Evolutionary conservation across 192 early-diverging fungal genomes (phyloP).

Genomic region (Coemansia sp.): DNA sequence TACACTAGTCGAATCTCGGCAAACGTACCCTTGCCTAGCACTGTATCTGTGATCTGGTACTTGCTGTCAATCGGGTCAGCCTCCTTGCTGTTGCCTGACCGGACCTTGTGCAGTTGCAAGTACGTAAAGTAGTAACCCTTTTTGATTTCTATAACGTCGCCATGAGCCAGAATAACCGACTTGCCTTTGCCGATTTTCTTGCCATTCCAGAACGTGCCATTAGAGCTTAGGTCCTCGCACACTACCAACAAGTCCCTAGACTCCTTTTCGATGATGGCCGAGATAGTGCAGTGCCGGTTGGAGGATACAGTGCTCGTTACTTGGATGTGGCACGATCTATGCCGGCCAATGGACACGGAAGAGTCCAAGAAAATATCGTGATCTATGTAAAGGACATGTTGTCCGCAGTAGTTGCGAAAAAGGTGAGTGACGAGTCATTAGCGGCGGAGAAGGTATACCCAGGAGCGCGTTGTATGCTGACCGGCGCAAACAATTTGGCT

Average conservation of each 20-base stretch:
- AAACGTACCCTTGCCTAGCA: slow-evolving; percentile 67
- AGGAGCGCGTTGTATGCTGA: neutral
- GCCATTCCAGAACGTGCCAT: slow-evolving; percentile 63
- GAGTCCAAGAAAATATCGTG: slow-evolving; percentile 47
- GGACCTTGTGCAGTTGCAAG: slow-evolving; percentile 20
- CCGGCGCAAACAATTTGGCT: neutral
- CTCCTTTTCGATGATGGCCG: slow-evolving; percentile 36
- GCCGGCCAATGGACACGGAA: slow-evolving; percentile 49
- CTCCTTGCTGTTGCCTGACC: slow-evolving; percentile 6
- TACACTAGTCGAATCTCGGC: slow-evolving; percentile 74
- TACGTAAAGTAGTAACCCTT: slow-evolving; percentile 54
- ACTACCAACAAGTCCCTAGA: slow-evolving; percentile 28
- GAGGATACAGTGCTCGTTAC: slow-evolving; percentile 52
- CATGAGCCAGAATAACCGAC: slow-evolving; percentile 58
- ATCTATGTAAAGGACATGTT: slow-evolving; percentile 22
- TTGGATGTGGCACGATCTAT: slow-evolving; percentile 50
- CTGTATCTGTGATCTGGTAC: slow-evolving; percentile 51
- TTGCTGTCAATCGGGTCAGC: slow-evolving; percentile 22
- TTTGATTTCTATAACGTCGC: slow-evolving; percentile 60
- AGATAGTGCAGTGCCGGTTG: slow-evolving; percentile 54
- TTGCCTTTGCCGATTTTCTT: slow-evolving; percentile 56
- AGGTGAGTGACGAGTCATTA: neutral
- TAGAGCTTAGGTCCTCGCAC: slow-evolving; percentile 61
- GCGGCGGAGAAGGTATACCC: neutral
- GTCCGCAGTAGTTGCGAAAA: neutral